A percentile compares a stretch with the other conserved stretches of the same genome.
Evolutionary conservation across 2,329 filamentous ascomycete genomes (phyloP).

Genomic region (Tolypocladium tropicale): DNA sequence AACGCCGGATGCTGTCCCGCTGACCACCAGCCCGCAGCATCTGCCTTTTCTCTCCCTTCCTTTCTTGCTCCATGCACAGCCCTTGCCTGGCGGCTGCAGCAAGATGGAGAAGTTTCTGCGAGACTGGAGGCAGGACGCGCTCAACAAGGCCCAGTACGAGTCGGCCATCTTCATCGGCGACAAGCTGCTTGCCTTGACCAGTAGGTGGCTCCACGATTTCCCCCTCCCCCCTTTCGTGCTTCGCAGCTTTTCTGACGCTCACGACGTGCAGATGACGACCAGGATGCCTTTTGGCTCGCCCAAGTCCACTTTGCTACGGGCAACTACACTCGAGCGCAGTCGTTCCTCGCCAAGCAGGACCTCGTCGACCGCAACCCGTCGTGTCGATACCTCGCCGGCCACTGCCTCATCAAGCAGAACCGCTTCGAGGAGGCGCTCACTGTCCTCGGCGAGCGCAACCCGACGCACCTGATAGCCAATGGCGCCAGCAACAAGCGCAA

Average conservation of each 20-base stretch:
- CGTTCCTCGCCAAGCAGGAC: slow-evolving; percentile 75
- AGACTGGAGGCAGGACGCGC: slow-evolving; percentile 88
- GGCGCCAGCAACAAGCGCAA: slow-evolving; percentile 27
- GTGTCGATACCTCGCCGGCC: slow-evolving; percentile 84
- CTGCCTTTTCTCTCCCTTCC: neutral
- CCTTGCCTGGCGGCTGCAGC: neutral
- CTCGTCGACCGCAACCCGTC: slow-evolving; percentile 72
- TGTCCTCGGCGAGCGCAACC: slow-evolving; percentile 85
- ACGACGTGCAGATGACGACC: slow-evolving; percentile 63
- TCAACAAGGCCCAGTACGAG: slow-evolving; percentile 94
- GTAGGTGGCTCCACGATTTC: slow-evolving; percentile 38
- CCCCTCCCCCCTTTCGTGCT: neutral
- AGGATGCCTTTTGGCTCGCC: slow-evolving; percentile 95
- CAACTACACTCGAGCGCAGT: slow-evolving; percentile 86
- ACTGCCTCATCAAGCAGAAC: slow-evolving; percentile 88
- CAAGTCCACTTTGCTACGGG: slow-evolving; percentile 94
- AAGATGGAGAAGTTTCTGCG: slow-evolving; percentile 90
- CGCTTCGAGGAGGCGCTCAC: slow-evolving; percentile 81
- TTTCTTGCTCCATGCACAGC: neutral
- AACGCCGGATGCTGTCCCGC: neutral
- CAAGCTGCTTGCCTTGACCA: slow-evolving; percentile 88
- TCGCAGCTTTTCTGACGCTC: no score
- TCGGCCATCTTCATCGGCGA: slow-evolving; percentile 95
- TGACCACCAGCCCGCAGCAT: neutral
- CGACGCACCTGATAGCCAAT: slow-evolving; percentile 72